Percentiles rank a stretch among this genome's conserved stretches.
These are phyloP conservation scores for Phytopythium oedochilum DNA, from an alignment of 352 stramenopile genomes.

Conservation along the genomic window DNA sequence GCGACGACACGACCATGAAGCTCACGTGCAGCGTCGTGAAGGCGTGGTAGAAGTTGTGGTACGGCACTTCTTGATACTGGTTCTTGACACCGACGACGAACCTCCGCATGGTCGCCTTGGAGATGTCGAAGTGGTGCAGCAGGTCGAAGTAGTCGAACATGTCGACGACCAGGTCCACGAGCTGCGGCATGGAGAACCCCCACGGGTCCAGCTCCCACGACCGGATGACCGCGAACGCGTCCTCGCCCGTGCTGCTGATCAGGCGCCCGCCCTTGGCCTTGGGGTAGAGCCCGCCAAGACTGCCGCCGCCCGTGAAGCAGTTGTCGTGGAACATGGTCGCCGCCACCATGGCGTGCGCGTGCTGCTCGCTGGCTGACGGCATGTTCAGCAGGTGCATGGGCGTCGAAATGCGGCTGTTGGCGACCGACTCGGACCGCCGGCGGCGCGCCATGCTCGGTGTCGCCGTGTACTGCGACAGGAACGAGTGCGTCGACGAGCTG, in stretches of 20 bases:
- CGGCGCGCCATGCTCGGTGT: constrained; percentile 30
- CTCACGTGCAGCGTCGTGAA: constrained; percentile 80
- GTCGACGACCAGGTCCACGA: constrained; percentile 61
- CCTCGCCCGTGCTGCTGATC: constrained; percentile 3
- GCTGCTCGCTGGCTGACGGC: constrained; percentile 17
- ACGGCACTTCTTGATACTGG: constrained; percentile 79
- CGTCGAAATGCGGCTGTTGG: constrained; percentile 14
- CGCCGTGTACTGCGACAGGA: constrained; percentile 72
- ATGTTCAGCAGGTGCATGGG: constrained; percentile 1
- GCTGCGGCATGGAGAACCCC: constrained; percentile 48
- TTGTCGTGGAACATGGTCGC: constrained; percentile 28
- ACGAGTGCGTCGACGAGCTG: constrained; percentile 52
- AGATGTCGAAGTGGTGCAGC: constrained; percentile 51
- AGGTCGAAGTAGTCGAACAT: constrained; percentile 75
- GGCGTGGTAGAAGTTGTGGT: constrained; percentile 85
- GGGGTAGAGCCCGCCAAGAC: not conserved
- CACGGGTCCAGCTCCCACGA: constrained; percentile 64
- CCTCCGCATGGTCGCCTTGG: constrained; percentile 45
- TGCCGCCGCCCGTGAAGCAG: constrained; percentile 20
- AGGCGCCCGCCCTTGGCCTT: not conserved
- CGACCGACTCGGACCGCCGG: constrained; percentile 13
- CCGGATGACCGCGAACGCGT: constrained; percentile 14
- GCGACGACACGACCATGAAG: constrained; percentile 65
- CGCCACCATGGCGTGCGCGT: constrained; percentile 29
- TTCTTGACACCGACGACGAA: constrained; percentile 65